Base-by-base conservation (phyloP, 768 basidiomycete species). In the Agrocybe pediades region DNA sequence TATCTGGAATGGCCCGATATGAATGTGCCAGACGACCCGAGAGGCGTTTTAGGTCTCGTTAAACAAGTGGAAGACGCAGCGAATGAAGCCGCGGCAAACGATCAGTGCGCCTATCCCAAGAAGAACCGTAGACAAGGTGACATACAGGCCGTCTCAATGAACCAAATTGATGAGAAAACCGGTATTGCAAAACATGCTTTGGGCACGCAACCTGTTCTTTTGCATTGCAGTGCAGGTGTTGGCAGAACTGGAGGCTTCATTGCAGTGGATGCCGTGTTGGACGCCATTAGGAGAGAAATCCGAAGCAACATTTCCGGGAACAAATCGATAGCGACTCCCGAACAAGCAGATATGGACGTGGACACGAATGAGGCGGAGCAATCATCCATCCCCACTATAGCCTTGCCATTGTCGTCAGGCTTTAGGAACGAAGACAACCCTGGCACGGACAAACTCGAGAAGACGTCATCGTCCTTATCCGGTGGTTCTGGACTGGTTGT, bases 1-100 rank as follows among this genome's bases (percentile, higher is more conserved):
- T 98, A 94, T 65, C 79, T 95, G 33, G 88, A 89, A 33, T 98
- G 96, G 96, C 93, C 95, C 2, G 96, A 98, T 63, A 88, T 98
- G 76, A 95, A 95, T 66, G 93, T 98, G 11, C 96, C 96, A 0
- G 85, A 88, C 11, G 85, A 92, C 53, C 86, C 95, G 0, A 74
- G 81, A 6, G 88, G 86, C 6, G 74, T 98, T 17, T 71, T 97
- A 39, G 74, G 79, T 13, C 79, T 98, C 20, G 81, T 97, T 49
- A 79, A 76, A 54, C 85, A 86, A 56, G 87, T 93, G n/a, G 86
- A 77, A 16, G 66, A 68, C 45, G 78, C 73, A 0, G 71, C 76
- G 25, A 54, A 62, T 33, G 77, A 78, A 58, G 72, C 70, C 4
- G 56, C 51, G 20, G 59, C 46, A 16, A 49, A 53, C 26, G 59